Evolutionary conservation across 2,329 filamentous ascomycete species (phyloP).

Genomic region (Aureobasidium sp.): DNA sequence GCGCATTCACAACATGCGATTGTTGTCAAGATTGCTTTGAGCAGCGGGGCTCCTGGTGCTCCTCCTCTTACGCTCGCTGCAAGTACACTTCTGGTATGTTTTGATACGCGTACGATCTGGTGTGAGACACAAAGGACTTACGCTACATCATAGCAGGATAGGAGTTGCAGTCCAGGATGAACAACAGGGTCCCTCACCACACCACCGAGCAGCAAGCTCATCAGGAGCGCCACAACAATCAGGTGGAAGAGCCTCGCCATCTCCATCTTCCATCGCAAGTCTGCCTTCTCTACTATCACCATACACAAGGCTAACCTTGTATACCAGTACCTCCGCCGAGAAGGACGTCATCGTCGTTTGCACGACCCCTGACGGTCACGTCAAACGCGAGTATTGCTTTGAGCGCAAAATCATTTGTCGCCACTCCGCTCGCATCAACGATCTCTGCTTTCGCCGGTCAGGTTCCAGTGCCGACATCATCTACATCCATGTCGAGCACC

Average conservation of each 20-base stretch:
- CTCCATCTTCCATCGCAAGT: not conserved
- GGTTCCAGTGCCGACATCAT: not conserved
- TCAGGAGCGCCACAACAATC: not conserved
- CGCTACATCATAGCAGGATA: not conserved
- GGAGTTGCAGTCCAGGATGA: not conserved
- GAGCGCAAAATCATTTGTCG: not conserved
- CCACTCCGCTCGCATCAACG: not conserved
- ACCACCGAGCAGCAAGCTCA: not conserved
- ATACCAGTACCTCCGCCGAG: not conserved
- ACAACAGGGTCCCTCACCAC: constrained; percentile 2
- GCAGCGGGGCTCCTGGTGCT: not conserved
- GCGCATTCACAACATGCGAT: not conserved
- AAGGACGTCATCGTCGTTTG: not conserved
- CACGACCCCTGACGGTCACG: not conserved
- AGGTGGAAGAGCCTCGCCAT: not conserved
- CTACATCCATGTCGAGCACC: not conserved
- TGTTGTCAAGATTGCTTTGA: not conserved
- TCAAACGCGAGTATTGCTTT: not conserved
- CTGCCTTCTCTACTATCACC: no score
- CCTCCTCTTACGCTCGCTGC: not conserved
- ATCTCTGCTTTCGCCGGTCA: not conserved
- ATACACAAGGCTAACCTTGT: not conserved
- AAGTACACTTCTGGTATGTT: not conserved
- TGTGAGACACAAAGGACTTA: not conserved
- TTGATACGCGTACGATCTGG: not conserved